Conservation (phyloP, 1,139 yeast species). For the Pichia sp. region DNA sequence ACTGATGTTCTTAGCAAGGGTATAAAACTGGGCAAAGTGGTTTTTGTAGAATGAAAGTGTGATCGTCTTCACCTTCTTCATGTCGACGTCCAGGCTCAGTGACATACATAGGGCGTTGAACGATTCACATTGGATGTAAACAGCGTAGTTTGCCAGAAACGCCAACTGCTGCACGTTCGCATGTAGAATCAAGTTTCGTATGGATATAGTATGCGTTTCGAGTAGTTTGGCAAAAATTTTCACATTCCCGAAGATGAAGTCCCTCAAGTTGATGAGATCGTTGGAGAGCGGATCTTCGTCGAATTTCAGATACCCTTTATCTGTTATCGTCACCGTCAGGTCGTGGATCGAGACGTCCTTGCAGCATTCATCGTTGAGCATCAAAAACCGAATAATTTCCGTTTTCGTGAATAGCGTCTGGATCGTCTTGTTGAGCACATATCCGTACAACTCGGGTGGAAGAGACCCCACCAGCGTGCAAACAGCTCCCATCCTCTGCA, state of each 20-base stretch:
- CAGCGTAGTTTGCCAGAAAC: slow-evolving; percentile 1
- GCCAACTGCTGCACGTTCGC: background rate
- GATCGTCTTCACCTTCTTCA: background rate
- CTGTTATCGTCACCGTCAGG: background rate
- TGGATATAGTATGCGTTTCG: background rate
- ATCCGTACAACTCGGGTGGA: slow-evolving; percentile 3
- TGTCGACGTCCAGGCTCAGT: background rate
- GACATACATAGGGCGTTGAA: background rate
- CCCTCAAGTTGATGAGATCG: slow-evolving; percentile 1
- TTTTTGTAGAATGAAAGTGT: slow-evolving; percentile 3
- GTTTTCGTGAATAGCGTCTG: slow-evolving; percentile 5
- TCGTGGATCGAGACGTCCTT: slow-evolving; percentile 1
- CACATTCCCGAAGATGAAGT: background rate
- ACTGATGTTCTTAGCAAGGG: background rate
- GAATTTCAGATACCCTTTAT: background rate
- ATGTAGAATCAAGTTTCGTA: background rate
- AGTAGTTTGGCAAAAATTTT: background rate
- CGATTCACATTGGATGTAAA: slow-evolving; percentile 1
- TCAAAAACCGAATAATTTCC: slow-evolving; percentile 6
- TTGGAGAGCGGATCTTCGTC: slow-evolving; percentile 3
- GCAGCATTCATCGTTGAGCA: slow-evolving; percentile 2
- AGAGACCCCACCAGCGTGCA: background rate
- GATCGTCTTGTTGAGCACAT: slow-evolving; percentile 1
- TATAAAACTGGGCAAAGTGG: slow-evolving; percentile 1
- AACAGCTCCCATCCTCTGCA: background rate